Evolutionary conservation across 2,329 filamentous ascomycete genomes (phyloP).

Genomic region (Ramularia collo-cygni): DNA sequence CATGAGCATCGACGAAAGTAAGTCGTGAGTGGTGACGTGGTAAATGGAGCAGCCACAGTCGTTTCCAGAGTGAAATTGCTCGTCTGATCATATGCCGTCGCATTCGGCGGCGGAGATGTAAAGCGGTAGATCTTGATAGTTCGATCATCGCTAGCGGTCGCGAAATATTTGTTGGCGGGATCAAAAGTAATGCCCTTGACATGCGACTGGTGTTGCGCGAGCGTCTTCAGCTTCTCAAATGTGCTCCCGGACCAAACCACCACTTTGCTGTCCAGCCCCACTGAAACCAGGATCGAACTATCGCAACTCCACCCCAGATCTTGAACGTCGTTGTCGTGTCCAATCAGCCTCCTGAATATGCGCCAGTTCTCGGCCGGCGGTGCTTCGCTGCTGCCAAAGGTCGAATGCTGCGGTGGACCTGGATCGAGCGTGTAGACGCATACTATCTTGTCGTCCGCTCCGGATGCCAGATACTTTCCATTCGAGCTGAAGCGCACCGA

Average conservation of each 20-base stretch:
- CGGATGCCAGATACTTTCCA: constrained; percentile 89
- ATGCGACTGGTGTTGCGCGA: constrained; percentile 90
- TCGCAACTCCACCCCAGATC: constrained; percentile 96
- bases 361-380: constrained; percentile 98
- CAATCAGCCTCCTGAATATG: constrained; percentile 84
- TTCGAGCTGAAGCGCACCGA: constrained; percentile 95
- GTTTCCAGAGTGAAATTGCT: constrained; percentile 94
- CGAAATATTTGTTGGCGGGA: constrained; percentile 98
- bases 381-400: constrained; percentile 81
- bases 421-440: constrained; percentile 91
- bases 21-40: constrained; percentile 86
- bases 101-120: constrained; percentile 81
- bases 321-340: constrained; percentile 97
- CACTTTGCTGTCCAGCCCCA: constrained; percentile 94
- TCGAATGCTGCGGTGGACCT: constrained; percentile 66
- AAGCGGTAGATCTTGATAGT: constrained; percentile 97
- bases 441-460: constrained; percentile 97
- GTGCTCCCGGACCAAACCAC: constrained; percentile 98
- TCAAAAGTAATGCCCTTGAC: constrained; percentile 99
- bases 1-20: constrained; percentile 96
- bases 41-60: constrained; percentile 83
- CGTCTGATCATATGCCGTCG: constrained; percentile 87
- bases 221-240: constrained; percentile 93
- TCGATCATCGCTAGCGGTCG: constrained; percentile 92
- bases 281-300: constrained; percentile 90